Base-by-base conservation (phyloP, 2,329 filamentous ascomycete genomes). In the Penicillium brevicompactum region DNA sequence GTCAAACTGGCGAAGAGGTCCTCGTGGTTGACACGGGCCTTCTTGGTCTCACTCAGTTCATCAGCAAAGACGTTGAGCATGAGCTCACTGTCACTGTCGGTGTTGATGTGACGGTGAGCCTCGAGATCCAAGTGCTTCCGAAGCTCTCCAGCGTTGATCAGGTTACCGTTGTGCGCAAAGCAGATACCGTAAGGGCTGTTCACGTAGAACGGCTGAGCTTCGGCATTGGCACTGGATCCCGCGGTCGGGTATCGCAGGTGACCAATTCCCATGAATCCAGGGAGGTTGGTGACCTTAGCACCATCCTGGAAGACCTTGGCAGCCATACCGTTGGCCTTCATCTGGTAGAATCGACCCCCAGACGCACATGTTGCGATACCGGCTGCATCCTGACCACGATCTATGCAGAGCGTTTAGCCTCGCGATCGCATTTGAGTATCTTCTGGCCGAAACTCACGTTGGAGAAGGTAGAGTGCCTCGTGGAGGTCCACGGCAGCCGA, bases 171-270 rank as follows among this genome's bases (percentile, higher is more conserved):
- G 76, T 94, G 88, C 21, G 87, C 84, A 70, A 94, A 84, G 67
- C 84, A 89, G 65, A 95, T 88, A 46, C 91, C 91, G 70, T 91
- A 94, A 1, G 90, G 91, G 55, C 83, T 84, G 78, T 96, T 96
- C 67, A 94, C 91, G 70, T 94, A 96, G 74, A 97, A 96, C 0
- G 92, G 92, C 75, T 96, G 92, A 10, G 91, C 90, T 75, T 96
- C 91, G 7, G 91, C 87, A 68, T 91, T 93, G 55, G 85, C 85
- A 63, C 88, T 90, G 71, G 87, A 94, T 54, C 92, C 92, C 11
- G 90, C 89, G 7, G 92, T 97, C 10, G 92, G 92, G 74, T 97
- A 97, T 71, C 92, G 83, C 64, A 97, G 76, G 74, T 97, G 92
- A 41, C 85, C 89, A 57, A 96, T 82, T 58, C 91, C 91, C 89